These are phyloP conservation scores for Spatholobus suberectus DNA, from an alignment of 306 rosid genomes.

Conservation along the genomic window DNA sequence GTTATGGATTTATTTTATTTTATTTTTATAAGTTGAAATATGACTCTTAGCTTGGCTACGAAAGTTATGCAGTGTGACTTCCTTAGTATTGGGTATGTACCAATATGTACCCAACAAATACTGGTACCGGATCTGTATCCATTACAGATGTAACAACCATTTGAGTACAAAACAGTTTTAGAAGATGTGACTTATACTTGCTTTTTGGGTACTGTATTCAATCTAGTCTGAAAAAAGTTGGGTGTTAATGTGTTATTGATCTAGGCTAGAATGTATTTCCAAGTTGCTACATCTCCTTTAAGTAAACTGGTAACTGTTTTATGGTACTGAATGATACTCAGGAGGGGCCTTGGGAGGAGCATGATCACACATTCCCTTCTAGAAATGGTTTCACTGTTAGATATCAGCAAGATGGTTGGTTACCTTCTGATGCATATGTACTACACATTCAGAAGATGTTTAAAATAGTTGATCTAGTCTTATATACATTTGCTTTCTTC, in stretches of 20 bases:
- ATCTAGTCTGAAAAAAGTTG: neutral
- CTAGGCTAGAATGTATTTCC: neutral
- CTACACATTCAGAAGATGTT: neutral
- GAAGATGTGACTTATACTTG: neutral
- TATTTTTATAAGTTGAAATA: neutral
- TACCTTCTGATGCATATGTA: slow-evolving; percentile 2
- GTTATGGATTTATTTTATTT: slow-evolving; percentile 24
- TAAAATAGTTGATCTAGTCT: neutral
- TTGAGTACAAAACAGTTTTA: neutral
- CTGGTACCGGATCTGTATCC: slow-evolving; percentile 5
- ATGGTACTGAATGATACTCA: neutral
- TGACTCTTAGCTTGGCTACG: neutral
- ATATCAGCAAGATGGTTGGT: slow-evolving; percentile 14
- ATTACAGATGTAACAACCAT: slow-evolving; percentile 5
- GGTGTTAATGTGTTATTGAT: neutral
- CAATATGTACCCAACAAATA: slow-evolving; percentile 7
- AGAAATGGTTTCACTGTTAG: neutral
- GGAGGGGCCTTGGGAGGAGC: slow-evolving; percentile 10
- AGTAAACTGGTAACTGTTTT: slow-evolving; percentile 24
- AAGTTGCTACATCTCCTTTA: slow-evolving; percentile 18
- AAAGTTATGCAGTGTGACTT: neutral
- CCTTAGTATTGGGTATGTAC: neutral
- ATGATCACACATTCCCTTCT: neutral
- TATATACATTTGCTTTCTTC: neutral
- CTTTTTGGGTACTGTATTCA: neutral